A percentile compares a stretch with the other conserved stretches of the same genome.
Evolutionary conservation across 2,329 filamentous ascomycete genomes (phyloP).

Genomic region (Fusarium protoensiforme): DNA sequence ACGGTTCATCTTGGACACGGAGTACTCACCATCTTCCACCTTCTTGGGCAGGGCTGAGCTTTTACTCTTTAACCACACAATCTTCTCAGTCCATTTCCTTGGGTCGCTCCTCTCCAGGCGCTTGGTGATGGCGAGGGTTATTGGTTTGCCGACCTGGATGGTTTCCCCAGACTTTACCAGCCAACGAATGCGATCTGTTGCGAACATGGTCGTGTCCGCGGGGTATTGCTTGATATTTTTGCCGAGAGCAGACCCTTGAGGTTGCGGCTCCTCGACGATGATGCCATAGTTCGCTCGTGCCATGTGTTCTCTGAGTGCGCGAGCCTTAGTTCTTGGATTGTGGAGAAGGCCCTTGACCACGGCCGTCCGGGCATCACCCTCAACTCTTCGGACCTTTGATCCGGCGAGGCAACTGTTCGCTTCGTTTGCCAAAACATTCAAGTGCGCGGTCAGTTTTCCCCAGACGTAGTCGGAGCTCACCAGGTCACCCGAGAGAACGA

Average conservation of each 20-base stretch:
- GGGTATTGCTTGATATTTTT: neutral
- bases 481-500: neutral
- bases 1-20: neutral
- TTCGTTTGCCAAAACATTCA: accelerated
- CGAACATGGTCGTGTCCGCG: neutral
- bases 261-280: neutral
- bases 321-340: neutral
- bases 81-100: neutral
- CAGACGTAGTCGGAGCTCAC: neutral
- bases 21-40: neutral
- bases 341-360: neutral
- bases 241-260: neutral
- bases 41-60: neutral
- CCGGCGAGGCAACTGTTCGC: neutral
- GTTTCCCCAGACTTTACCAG: neutral
- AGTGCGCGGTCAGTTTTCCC: neutral
- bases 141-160: neutral
- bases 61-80: neutral
- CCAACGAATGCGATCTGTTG: neutral
- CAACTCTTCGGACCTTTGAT: neutral
- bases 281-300: neutral
- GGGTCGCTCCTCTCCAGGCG: neutral
- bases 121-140: neutral
- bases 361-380: neutral
- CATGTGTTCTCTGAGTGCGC: neutral